These are phyloP conservation scores for Podospora appendiculata DNA, from an alignment of 495 filamentous ascomycete genomes.

Conservation along the genomic window DNA sequence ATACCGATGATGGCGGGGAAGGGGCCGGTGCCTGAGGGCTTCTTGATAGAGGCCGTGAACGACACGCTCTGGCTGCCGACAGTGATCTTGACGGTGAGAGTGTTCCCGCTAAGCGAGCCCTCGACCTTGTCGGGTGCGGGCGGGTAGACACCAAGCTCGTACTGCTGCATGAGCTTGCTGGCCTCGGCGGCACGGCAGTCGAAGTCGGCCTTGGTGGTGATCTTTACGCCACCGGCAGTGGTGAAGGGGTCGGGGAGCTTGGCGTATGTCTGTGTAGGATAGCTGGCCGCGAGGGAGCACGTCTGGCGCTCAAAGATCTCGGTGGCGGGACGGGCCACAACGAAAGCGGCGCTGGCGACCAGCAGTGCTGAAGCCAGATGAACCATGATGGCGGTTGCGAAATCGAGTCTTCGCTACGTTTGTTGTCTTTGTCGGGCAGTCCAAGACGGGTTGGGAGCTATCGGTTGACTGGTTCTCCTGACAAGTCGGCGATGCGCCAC, in stretches of 20 bases:
- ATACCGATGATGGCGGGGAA: constrained; percentile 45
- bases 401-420: background rate
- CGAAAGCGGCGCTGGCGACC: constrained; percentile 30
- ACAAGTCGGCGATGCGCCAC: background rate
- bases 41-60: constrained; percentile 37
- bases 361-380: constrained; percentile 34
- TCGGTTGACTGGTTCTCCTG: background rate
- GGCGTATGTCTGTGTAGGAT: constrained; percentile 22
- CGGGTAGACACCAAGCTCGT: constrained; percentile 45
- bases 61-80: constrained; percentile 39
- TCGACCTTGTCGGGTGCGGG: constrained; percentile 35
- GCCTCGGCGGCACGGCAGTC: constrained; percentile 44
- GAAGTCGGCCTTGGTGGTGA: constrained; percentile 41
- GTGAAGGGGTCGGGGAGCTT: constrained; percentile 49
- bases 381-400: constrained; percentile 25
- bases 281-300: constrained; percentile 20
- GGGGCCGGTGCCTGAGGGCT: constrained; percentile 31
- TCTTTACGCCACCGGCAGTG: constrained; percentile 31
- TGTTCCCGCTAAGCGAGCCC: constrained; percentile 31
- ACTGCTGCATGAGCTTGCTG: constrained; percentile 41
- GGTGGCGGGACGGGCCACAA: constrained; percentile 30
- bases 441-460: constrained; percentile 1
- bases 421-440: background rate
- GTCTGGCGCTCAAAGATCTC: constrained; percentile 38
- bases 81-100: constrained; percentile 35